Evolutionary conservation across 116 monocot genomes (phyloP).

Genomic region (Zostera marina): DNA sequence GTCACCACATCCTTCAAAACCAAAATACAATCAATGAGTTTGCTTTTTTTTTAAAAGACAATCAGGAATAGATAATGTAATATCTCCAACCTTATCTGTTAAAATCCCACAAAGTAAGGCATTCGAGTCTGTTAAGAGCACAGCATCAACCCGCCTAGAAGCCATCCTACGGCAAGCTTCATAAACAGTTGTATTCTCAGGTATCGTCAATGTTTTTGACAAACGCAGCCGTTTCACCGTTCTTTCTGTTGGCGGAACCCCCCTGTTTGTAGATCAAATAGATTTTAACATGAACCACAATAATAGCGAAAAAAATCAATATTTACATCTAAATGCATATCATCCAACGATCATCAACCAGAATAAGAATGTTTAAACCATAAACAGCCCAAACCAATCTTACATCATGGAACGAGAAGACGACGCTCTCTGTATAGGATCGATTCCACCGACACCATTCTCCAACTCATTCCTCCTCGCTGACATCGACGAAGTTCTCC

Average conservation of each 20-base stretch:
- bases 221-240: constrained; percentile 80
- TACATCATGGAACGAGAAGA: constrained; percentile 3
- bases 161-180: constrained; percentile 94
- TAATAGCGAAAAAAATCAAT: background rate
- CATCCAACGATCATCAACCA: background rate
- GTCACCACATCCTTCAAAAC: constrained; percentile 61
- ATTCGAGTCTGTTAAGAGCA: constrained; percentile 89
- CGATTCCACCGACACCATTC: background rate
- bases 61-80: background rate
- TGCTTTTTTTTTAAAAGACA: background rate
- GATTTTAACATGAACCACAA: background rate
- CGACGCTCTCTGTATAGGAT: background rate
- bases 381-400: background rate
- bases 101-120: constrained; percentile 92
- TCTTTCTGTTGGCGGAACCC: constrained; percentile 51
- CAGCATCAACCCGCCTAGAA: constrained; percentile 74
- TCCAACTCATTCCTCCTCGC: constrained; percentile 2
- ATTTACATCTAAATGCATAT: too few species aligned
- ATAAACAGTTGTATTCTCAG: constrained; percentile 55
- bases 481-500: background rate
- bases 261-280: constrained; percentile 14
- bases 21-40: background rate
- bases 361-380: background rate
- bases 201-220: constrained; percentile 89
- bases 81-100: constrained; percentile 62